Evolutionary conservation across 495 filamentous ascomycete species (phyloP).

Genomic region (Penicillium coprophilum): DNA sequence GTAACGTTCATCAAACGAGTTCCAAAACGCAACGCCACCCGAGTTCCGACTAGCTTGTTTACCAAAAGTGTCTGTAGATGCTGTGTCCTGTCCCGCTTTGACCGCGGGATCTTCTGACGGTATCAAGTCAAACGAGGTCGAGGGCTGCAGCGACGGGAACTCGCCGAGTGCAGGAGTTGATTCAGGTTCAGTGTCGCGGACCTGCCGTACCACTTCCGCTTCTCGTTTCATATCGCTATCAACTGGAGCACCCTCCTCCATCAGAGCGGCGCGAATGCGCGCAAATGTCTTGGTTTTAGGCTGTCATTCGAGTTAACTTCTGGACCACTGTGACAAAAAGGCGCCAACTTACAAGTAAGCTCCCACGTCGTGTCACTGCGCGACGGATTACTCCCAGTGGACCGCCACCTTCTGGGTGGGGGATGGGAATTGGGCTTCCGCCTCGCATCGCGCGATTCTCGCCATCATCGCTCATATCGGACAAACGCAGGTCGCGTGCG

Average conservation of each 20-base stretch:
- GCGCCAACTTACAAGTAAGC: conserved; percentile 66
- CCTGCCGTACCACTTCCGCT: conserved; percentile 91
- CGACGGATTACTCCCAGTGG: conserved; percentile 54
- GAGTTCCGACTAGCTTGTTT: conserved; percentile 69
- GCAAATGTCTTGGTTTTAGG: conserved; percentile 96
- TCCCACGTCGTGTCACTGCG: conserved; percentile 82
- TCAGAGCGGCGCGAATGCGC: conserved; percentile 82
- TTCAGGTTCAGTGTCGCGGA: conserved; percentile 68
- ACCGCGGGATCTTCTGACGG: conserved; percentile 59
- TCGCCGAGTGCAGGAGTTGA: conserved; percentile 38
- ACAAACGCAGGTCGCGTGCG: conserved; percentile 82
- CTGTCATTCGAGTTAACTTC: conserved; percentile 35
- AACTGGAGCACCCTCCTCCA: conserved; percentile 81
- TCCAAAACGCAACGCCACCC: conserved; percentile 76
- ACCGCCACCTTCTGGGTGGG: conserved; percentile 41
- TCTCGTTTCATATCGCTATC: conserved; percentile 89
- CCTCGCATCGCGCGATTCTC: conserved; percentile 49
- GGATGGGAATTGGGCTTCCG: conserved; percentile 39
- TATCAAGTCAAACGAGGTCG: conserved; percentile 43
- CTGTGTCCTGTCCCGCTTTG: conserved; percentile 49
- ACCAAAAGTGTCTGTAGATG: conserved; percentile 65
- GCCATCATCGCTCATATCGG: conserved; percentile 81
- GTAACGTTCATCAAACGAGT: conserved; percentile 64
- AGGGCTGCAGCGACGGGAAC: conserved; percentile 45
- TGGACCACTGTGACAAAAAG: background rate